phyloP scores from a whole-genome alignment of 352 stramenopile species.

The Phytophthora constricta region DNA sequence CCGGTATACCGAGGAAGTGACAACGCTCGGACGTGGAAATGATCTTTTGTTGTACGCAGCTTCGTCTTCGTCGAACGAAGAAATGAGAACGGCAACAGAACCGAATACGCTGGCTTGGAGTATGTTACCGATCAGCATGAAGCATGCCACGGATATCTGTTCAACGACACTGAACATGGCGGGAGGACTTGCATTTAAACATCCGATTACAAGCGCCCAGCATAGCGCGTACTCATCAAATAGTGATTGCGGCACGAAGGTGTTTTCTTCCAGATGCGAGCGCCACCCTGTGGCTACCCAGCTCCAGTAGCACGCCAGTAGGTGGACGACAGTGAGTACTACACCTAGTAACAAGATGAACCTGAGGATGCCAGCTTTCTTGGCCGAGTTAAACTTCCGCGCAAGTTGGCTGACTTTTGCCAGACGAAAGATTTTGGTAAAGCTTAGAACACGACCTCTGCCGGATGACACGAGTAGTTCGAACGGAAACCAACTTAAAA shows the following conservation, averaged over 20 bases:
- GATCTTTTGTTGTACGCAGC: constrained; percentile 76
- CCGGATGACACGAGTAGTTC: constrained; percentile 43
- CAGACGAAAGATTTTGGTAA: constrained; percentile 72
- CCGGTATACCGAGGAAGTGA: constrained; percentile 68
- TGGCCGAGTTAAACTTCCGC: constrained; percentile 59
- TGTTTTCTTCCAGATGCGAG: constrained; percentile 38
- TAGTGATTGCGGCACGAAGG: constrained; percentile 31
- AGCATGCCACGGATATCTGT: constrained; percentile 63
- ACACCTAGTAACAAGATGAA: constrained; percentile 59
- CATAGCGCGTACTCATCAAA: constrained; percentile 51
- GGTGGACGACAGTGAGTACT: constrained; percentile 62
- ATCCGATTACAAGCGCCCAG: constrained; percentile 67
- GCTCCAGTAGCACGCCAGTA: constrained; percentile 69
- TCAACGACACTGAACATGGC: constrained; percentile 57
- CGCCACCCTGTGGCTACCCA: constrained; percentile 60
- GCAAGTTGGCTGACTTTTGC: constrained; percentile 72
- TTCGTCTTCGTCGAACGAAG: constrained; percentile 73
- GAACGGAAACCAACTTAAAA: constrained; percentile 78
- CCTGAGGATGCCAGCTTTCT: constrained; percentile 69
- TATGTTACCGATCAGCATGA: constrained; percentile 78
- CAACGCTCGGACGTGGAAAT: constrained; percentile 70
- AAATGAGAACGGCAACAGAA: constrained; percentile 67
- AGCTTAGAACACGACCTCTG: constrained; percentile 59
- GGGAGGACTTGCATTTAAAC: constrained; percentile 67
- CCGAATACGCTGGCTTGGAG: constrained; percentile 76